These are phyloP conservation scores for Podila epicladia DNA, from an alignment of 192 early-diverging fungal genomes.

Conservation along the genomic window DNA sequence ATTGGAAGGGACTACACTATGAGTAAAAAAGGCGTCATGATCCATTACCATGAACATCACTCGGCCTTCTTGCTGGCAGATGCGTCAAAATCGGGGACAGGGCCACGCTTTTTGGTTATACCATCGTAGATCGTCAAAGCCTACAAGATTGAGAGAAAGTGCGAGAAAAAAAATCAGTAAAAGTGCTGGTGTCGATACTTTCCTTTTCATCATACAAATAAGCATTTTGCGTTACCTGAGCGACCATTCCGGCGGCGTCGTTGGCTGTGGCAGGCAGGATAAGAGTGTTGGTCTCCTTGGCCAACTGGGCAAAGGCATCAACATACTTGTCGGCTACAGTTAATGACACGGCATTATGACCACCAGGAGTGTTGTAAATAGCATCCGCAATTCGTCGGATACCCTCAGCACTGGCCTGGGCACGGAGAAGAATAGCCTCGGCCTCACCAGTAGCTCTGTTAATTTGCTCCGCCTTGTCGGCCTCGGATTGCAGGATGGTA, in stretches of 20 bases:
- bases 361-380: conserved; percentile 69
- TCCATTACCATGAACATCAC: neutral
- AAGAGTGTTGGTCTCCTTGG: conserved; percentile 92
- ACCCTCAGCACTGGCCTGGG: conserved; percentile 81
- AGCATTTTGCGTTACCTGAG: conserved; percentile 64
- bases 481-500: conserved; percentile 94
- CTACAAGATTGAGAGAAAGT: conserved; percentile 5
- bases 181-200: neutral
- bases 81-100: neutral
- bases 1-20: too few species aligned
- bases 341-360: conserved; percentile 87
- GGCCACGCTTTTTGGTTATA: conserved; percentile 55
- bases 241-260: conserved; percentile 90
- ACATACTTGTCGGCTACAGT: conserved; percentile 97
- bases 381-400: conserved; percentile 85
- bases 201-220: neutral
- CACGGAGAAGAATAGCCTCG: conserved; percentile 86
- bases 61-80: neutral
- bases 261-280: conserved; percentile 86
- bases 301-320: conserved; percentile 90
- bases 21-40: neutral
- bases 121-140: conserved; percentile 62
- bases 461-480: conserved; percentile 88
- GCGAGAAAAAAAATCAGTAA: neutral
- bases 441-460: conserved; percentile 93